These are phyloP conservation scores for Citrus unshiu DNA, from an alignment of 345 rosid species.

Conservation along the genomic window DNA sequence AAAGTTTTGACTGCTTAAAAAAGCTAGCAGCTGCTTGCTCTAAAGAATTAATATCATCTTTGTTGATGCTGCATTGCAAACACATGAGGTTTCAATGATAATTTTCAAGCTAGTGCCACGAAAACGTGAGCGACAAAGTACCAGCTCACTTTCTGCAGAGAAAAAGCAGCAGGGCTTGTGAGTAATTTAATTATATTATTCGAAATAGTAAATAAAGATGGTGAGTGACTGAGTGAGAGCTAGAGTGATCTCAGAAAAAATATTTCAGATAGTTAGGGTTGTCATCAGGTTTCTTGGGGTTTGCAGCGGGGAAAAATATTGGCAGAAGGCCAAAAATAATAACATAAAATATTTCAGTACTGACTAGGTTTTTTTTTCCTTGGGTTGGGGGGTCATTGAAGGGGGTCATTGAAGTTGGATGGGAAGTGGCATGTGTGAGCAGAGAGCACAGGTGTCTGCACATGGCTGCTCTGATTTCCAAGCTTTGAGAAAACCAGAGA, in stretches of 20 bases:
- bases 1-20: conserved; percentile 7
- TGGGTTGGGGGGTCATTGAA: not conserved
- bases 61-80: not conserved
- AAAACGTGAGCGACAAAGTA: not conserved
- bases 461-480: conserved; percentile 56
- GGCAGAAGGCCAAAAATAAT: no score
- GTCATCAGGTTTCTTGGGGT: not conserved
- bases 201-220: not conserved
- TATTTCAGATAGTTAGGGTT: conserved; percentile 11
- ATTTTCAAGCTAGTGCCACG: not conserved
- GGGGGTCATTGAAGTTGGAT: conserved; percentile 16
- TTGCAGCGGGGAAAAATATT: no score
- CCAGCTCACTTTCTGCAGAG: not conserved
- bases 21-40: not conserved
- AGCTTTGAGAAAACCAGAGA: conserved; percentile 34
- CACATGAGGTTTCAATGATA: conserved; percentile 7
- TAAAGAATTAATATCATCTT: not conserved
- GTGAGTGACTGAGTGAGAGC: not conserved
- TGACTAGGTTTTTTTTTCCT: not conserved
- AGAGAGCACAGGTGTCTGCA: conserved; percentile 47
- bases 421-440: conserved; percentile 45
- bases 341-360: no score
- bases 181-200: not conserved
- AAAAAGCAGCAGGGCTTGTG: conserved; percentile 1
- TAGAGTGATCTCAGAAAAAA: not conserved